Conservation (phyloP, 805 yeast species). For the Maudiozyma barnettii region DNA sequence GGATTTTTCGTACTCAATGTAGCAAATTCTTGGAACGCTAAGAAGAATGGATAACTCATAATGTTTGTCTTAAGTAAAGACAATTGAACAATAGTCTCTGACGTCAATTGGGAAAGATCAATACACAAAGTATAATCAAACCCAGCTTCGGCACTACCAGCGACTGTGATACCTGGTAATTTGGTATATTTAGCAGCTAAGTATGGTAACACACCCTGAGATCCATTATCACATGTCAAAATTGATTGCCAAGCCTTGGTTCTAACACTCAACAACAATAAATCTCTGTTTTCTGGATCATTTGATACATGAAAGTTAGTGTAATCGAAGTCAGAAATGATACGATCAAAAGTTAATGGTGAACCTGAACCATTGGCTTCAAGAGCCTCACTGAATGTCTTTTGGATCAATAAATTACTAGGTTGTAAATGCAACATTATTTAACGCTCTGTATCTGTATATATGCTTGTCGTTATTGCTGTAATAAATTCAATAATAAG, state of each 20-base stretch:
- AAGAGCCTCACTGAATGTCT: constrained; percentile 59
- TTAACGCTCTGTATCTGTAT: too few relatives aligned
- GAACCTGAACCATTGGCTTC: constrained; percentile 21
- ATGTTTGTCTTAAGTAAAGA: constrained; percentile 75
- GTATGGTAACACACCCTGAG: constrained; percentile 14
- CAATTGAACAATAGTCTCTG: constrained; percentile 49
- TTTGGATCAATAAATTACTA: constrained; percentile 71
- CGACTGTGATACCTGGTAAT: constrained; percentile 17
- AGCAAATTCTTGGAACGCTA: constrained; percentile 75
- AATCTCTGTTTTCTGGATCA: constrained; percentile 46
- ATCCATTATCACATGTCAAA: constrained; percentile 9
- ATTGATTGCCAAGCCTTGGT: constrained; percentile 29
- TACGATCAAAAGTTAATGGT: constrained; percentile 57
- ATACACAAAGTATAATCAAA: constrained; percentile 71
- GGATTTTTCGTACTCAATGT: constrained; percentile 38
- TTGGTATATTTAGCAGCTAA: constrained; percentile 14
- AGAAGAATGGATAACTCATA: constrained; percentile 86
- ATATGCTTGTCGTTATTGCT: too few relatives aligned
- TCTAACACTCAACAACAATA: constrained; percentile 20
- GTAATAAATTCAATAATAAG: too few relatives aligned
- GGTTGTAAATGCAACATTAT: constrained; percentile 78
- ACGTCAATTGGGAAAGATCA: constrained; percentile 49
- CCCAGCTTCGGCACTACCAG: constrained; percentile 46
- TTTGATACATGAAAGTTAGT: constrained; percentile 86
- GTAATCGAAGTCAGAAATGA: constrained; percentile 90